Base-by-base conservation (phyloP, 2,329 filamentous ascomycete genomes). In the Sclerotinia subarctica region DNA sequence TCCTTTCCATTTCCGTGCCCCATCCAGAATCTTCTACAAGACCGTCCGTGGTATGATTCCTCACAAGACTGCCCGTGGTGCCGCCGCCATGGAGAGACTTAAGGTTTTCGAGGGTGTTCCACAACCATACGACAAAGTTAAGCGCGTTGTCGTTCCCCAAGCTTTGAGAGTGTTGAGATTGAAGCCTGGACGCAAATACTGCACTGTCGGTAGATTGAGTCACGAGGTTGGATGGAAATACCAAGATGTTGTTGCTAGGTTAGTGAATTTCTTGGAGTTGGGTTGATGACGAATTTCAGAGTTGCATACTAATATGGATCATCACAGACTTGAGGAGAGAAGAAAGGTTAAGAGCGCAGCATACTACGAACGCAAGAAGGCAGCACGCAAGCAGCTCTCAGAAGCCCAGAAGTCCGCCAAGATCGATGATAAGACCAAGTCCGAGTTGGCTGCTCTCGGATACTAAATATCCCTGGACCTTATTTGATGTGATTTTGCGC, bases 161-260 rank as follows among this genome's bases (percentile, higher is more conserved):
- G 95, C 95, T 78, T 89, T 99, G 80, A 90, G 95, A 81, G 91
- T 99, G 77, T 89, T 99, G 82, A 89, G 95, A 82, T 88, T 99
- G 82, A 96, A 97, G 89, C 95, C 95, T 79, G 95, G 95, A 81
- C 93, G 95, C 87, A 99, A 99, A 90, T 99, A 96, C 92, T 99
- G 95, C 92, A 96, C 94, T 75, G 94, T 99, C 77, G 95, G 95
- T 78, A 90, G 95, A 85, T 87, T 99, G 81, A 95, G 92, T 84
- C 94, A 97, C 85, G 95, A 99, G 87, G 95, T 98, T 80, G 95
- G 95, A 86, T 99, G 95, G 95, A 99, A 99, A 87, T 98, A 99
- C 91, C 92, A 97, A 88, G 94, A 97, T 82, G 94, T 99, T 80
- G 95, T 99, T 85, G 91, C 90, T 79, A 93, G 92, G 94, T 98